A percentile compares a stretch with the other conserved stretches of the same genome.
These are phyloP conservation scores for Ascoidea tarda DNA, from an alignment of 805 yeast genomes.

Conservation along the genomic window DNA sequence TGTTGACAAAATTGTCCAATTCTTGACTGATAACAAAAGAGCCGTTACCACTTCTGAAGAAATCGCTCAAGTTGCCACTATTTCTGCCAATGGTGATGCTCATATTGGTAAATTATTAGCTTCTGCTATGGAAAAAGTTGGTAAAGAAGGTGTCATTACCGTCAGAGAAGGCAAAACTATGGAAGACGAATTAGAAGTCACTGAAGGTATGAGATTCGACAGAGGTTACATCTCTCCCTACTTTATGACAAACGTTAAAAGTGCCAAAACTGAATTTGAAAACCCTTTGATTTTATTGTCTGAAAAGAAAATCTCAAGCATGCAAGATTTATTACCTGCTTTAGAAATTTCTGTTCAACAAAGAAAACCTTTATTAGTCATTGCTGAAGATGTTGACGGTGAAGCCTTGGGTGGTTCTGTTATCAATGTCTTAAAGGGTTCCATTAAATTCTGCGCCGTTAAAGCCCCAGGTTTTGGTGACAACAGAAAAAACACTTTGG, in stretches of 20 bases:
- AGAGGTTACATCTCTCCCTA: constrained; percentile 96
- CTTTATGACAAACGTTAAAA: constrained; percentile 87
- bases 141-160: constrained; percentile 97
- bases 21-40: constrained; percentile 72
- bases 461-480: constrained; percentile 99
- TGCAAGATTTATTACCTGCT: constrained; percentile 86
- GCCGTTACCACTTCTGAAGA: constrained; percentile 90
- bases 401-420: constrained; percentile 98
- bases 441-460: constrained; percentile 93
- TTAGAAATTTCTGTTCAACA: constrained; percentile 85
- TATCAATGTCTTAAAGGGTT: constrained; percentile 94
- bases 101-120: constrained; percentile 89
- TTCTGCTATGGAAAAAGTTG: constrained; percentile 95
- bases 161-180: constrained; percentile 95
- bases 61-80: constrained; percentile 96
- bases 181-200: constrained; percentile 92
- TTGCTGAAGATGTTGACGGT: constrained; percentile 95
- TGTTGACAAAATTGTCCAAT: constrained; percentile 82
- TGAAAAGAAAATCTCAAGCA: constrained; percentile 84
- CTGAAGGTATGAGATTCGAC: constrained; percentile 97
- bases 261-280: constrained; percentile 89
- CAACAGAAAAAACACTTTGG: constrained; percentile 91
- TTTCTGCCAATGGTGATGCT: constrained; percentile 90
- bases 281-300: constrained; percentile 79
- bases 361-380: constrained; percentile 83